Percentiles rank a stretch among this genome's conserved stretches.
Evolutionary conservation across 805 yeast species (phyloP).

Genomic region (Monosporozyma siamensis): DNA sequence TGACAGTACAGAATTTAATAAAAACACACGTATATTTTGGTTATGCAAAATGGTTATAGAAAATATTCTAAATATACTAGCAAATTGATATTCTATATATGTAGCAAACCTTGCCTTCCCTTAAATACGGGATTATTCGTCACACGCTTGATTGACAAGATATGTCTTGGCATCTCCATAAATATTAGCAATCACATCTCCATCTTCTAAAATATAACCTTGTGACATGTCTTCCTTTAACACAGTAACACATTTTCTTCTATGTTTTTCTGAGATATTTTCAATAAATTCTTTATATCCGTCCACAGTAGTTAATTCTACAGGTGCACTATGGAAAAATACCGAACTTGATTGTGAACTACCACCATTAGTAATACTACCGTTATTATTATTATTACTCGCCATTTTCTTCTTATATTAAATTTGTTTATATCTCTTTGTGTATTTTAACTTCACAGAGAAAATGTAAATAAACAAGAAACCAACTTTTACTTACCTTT

Average conservation of each 20-base stretch:
- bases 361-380: constrained; percentile 1
- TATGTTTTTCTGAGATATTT: constrained; percentile 11
- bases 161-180: constrained; percentile 32
- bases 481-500: no score
- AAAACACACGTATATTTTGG: no score
- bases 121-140: no score
- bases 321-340: constrained; percentile 30
- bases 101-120: no score
- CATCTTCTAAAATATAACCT: constrained; percentile 31
- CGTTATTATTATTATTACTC: not conserved
- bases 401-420: not conserved
- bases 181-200: constrained; percentile 33
- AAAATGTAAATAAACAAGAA: no score
- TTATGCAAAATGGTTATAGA: no score
- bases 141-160: constrained; percentile 15
- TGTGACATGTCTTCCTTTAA: constrained; percentile 29
- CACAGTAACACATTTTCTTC: constrained; percentile 4
- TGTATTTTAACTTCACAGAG: no score
- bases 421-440: no score
- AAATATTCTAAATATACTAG: no score
- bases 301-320: constrained; percentile 32
- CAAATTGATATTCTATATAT: no score
- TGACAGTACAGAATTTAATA: no score
- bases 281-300: constrained; percentile 34
- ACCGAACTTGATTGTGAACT: constrained; percentile 23